Percentiles rank a stretch among this genome's conserved stretches.
These are phyloP conservation scores for Diaporthe nobilis DNA, from an alignment of 2,329 filamentous ascomycete genomes.

Conservation along the genomic window DNA sequence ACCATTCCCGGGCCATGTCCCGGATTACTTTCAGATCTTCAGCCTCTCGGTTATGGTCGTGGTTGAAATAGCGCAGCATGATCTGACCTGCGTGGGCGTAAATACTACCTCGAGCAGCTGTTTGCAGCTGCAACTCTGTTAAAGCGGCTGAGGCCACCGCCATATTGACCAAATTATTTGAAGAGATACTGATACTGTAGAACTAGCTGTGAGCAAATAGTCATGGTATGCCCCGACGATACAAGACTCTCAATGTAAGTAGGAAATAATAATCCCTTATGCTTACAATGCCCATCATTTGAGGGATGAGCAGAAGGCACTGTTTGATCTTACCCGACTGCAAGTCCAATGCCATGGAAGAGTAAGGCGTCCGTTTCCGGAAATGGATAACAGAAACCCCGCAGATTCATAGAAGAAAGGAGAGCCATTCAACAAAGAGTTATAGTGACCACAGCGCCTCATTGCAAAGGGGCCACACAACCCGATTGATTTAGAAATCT, in stretches of 20 bases:
- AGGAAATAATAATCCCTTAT: neutral
- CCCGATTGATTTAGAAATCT: neutral
- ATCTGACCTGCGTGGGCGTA: neutral
- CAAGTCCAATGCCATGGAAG: neutral
- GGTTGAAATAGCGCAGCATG: constrained; percentile 2
- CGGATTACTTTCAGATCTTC: neutral
- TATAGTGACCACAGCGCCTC: neutral
- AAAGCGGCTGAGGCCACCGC: neutral
- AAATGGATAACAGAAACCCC: neutral
- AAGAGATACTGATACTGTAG: neutral
- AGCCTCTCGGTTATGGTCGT: neutral
- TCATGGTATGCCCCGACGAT: neutral
- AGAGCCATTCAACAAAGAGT: neutral
- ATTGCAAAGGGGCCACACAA: neutral
- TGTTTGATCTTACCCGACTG: neutral
- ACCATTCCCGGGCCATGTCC: neutral
- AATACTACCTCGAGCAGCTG: neutral
- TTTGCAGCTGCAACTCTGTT: neutral
- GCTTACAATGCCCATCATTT: neutral
- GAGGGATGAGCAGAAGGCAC: neutral
- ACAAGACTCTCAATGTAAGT: neutral
- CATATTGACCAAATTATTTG: neutral
- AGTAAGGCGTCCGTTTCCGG: neutral
- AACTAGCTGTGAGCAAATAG: neutral
- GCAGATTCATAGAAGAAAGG: neutral